phyloP scores from a whole-genome alignment of 768 basidiomycete species.

The Mycena olivaceomarginata region DNA sequence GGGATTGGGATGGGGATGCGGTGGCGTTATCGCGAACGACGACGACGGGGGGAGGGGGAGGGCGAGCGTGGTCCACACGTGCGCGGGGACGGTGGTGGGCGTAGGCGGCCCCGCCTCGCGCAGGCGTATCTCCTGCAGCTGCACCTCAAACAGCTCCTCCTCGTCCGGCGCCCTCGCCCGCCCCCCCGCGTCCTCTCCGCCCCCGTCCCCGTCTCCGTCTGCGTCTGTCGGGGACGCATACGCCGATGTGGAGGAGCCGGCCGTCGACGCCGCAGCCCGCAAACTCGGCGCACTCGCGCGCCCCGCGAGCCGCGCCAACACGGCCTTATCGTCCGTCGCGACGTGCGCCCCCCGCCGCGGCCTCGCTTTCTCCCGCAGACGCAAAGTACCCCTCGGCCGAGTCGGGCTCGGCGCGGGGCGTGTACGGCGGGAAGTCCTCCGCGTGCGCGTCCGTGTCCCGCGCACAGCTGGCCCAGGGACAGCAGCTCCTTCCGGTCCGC shows the following conservation, averaged over 20 bases:
- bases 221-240: not conserved
- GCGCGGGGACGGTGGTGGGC: too few species aligned
- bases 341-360: conserved; percentile 68
- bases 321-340: conserved; percentile 78
- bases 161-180: conserved; percentile 2
- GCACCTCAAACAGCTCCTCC: conserved; percentile 1
- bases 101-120: not conserved
- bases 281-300: conserved; percentile 69
- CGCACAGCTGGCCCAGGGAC: too few species aligned
- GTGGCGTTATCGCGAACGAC: not conserved
- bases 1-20: not conserved
- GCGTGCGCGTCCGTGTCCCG: not conserved
- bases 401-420: not conserved
- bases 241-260: not conserved
- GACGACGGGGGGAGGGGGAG: not conserved
- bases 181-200: not conserved
- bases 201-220: not conserved
- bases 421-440: conserved; percentile 35
- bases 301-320: conserved; percentile 72
- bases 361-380: conserved; percentile 26
- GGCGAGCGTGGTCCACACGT: too few species aligned
- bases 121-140: not conserved
- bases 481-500: too few species aligned
- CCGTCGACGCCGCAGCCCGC: too few species aligned
- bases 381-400: conserved; percentile 10